These are phyloP conservation scores for Alternaria sp. DNA, from an alignment of 2,329 filamentous ascomycete species.

Conservation along the genomic window DNA sequence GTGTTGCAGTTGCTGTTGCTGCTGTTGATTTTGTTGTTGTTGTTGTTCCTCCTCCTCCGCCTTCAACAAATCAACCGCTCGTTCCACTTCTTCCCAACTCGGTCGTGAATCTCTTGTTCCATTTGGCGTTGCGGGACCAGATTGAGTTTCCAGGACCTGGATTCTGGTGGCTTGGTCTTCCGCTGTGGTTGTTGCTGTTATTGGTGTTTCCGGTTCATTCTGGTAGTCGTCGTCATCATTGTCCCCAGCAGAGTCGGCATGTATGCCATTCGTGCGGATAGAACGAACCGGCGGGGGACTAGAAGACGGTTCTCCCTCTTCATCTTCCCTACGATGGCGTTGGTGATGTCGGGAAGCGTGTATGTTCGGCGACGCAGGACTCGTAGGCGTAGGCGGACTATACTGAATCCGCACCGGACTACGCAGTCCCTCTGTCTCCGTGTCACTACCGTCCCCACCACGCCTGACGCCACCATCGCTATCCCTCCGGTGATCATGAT, in stretches of 20 bases:
- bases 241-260: fast-evolving
- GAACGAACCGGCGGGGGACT: background rate
- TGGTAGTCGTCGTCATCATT: fast-evolving
- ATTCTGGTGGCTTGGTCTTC: constrained; percentile 42
- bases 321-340: background rate
- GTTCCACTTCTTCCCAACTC: constrained; percentile 50
- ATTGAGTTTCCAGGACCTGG: constrained; percentile 52
- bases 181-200: background rate
- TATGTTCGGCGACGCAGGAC: background rate
- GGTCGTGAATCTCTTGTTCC: constrained; percentile 52
- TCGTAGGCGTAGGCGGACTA: constrained; percentile 40
- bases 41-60: constrained; percentile 36
- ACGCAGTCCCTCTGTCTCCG: constrained; percentile 43
- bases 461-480: constrained; percentile 10
- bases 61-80: constrained; percentile 44
- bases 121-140: constrained; percentile 55
- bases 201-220: constrained; percentile 5
- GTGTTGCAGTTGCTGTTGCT: too few species aligned
- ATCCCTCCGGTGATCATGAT: constrained; percentile 42
- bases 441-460: constrained; percentile 30
- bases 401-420: constrained; percentile 45
- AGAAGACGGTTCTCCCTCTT: background rate
- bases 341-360: too few species aligned
- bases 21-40: too few species aligned
- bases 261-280: background rate